These are phyloP conservation scores for Drechslera avenae DNA, from an alignment of 2,329 filamentous ascomycete species.

Conservation along the genomic window DNA sequence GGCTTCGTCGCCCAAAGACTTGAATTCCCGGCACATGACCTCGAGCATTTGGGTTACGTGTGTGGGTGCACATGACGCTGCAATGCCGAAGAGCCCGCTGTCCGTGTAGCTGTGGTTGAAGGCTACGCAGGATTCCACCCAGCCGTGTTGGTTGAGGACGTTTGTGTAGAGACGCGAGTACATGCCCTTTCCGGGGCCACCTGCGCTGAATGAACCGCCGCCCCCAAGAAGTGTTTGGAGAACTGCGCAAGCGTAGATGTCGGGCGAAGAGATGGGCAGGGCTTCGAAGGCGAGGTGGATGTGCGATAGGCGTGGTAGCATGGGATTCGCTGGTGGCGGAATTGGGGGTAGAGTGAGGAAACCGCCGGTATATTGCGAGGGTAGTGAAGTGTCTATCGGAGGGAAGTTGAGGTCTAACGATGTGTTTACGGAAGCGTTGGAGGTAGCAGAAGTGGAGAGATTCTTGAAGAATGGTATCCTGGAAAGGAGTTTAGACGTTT, in stretches of 20 bases:
- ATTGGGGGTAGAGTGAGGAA: slow-evolving; percentile 85
- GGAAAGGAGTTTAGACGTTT: slow-evolving; percentile 72
- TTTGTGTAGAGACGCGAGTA: slow-evolving; percentile 98
- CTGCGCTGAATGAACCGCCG: slow-evolving; percentile 94
- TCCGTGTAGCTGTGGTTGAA: slow-evolving; percentile 99
- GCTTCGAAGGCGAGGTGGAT: slow-evolving; percentile 97
- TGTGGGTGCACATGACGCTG: slow-evolving; percentile 79
- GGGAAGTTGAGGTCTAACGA: slow-evolving; percentile 55
- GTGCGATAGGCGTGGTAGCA: slow-evolving; percentile 81
- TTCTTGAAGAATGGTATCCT: slow-evolving; percentile 91
- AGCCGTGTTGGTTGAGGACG: slow-evolving; percentile 94
- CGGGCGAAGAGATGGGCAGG: slow-evolving; percentile 83
- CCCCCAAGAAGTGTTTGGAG: slow-evolving; percentile 95
- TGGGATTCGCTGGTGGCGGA: slow-evolving; percentile 76
- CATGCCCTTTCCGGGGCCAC: slow-evolving; percentile 98
- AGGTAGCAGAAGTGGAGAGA: slow-evolving; percentile 74
- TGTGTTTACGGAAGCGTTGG: slow-evolving; percentile 59
- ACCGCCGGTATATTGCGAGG: slow-evolving; percentile 89
- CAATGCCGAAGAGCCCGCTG: slow-evolving; percentile 92
- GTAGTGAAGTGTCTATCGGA: slow-evolving; percentile 63
- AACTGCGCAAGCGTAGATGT: slow-evolving; percentile 95
- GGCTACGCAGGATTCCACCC: slow-evolving; percentile 93
- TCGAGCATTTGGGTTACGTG: slow-evolving; percentile 85
- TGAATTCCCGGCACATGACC: slow-evolving; percentile 90
- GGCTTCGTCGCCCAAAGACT: slow-evolving; percentile 73